Percentiles rank a stretch among this genome's conserved stretches.
phyloP scores from a whole-genome alignment of 805 yeast genomes.

The Saccharomycopsis amapae region DNA sequence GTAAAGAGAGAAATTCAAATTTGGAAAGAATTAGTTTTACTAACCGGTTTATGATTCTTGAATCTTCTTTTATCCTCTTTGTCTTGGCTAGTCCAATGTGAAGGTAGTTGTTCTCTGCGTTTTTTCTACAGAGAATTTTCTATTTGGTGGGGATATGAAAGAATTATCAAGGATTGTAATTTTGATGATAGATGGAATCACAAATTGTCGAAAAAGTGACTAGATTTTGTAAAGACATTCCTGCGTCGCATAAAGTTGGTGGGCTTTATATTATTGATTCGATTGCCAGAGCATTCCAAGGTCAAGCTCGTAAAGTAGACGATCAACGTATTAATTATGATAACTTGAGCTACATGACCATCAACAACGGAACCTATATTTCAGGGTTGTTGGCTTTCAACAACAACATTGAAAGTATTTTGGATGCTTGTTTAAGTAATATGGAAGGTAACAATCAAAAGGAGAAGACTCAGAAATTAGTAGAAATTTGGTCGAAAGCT shows the following conservation, averaged over 20 bases:
- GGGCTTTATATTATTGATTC: conserved; percentile 89
- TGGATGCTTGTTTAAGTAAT: conserved; percentile 7
- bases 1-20: no score
- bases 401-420: conserved; percentile 5
- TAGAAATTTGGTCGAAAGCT: conserved; percentile 89
- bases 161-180: no score
- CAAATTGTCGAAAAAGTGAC: conserved; percentile 51
- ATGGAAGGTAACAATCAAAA: conserved; percentile 37
- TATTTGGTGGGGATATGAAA: background rate
- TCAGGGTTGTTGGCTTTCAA: conserved; percentile 13
- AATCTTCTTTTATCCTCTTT: no score
- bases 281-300: conserved; percentile 77
- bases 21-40: no score
- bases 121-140: no score
- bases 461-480: conserved; percentile 73
- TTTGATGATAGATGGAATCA: conserved; percentile 39
- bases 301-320: conserved; percentile 54
- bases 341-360: conserved; percentile 6
- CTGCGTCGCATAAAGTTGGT: conserved; percentile 75
- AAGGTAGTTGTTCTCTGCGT: no score
- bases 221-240: conserved; percentile 63
- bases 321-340: conserved; percentile 31
- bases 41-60: no score
- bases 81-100: no score
- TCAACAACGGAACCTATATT: conserved; percentile 12